Conservation (phyloP, 768 basidiomycete species). For the Butyriboletus loyo region DNA sequence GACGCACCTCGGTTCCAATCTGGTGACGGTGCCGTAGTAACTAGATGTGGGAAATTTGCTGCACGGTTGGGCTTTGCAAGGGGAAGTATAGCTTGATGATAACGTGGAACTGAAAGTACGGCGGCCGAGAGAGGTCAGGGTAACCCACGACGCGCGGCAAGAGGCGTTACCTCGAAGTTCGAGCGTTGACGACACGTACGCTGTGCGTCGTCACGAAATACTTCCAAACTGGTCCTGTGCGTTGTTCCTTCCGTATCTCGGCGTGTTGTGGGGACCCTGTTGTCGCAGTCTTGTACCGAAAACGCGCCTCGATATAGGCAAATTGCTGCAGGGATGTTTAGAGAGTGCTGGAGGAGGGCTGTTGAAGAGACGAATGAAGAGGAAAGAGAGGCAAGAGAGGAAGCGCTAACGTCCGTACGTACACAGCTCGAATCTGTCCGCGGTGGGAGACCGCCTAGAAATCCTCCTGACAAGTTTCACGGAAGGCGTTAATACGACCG, state of each 20-base stretch:
- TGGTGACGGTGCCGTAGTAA: not conserved
- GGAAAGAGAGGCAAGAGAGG: not conserved
- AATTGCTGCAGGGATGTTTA: not conserved
- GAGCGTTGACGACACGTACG: conserved; percentile 1
- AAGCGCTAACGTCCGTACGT: conserved; percentile 5
- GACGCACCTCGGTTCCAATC: conserved; percentile 3
- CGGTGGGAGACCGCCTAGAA: conserved; percentile 12
- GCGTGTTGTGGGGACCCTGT: conserved; percentile 9
- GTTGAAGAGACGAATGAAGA: not conserved
- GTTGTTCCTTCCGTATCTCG: conserved; percentile 16
- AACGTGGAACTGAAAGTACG: conserved; percentile 18
- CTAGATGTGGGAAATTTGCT: not conserved
- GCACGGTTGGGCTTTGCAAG: not conserved
- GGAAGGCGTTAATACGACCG: not conserved
- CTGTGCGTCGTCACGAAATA: conserved; percentile 8
- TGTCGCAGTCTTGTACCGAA: conserved; percentile 6
- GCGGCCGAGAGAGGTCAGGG: conserved; percentile 22
- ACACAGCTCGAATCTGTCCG: conserved; percentile 9
- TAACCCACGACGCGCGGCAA: conserved; percentile 10
- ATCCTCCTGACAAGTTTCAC: conserved; percentile 22
- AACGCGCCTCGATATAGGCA: conserved; percentile 3
- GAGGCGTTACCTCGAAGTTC: not conserved
- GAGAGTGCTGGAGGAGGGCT: not conserved
- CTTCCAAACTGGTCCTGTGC: conserved; percentile 9
- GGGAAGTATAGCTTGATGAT: not conserved